Base-by-base conservation (phyloP, 2,329 filamentous ascomycete genomes). In the Calonectria naviculata region DNA sequence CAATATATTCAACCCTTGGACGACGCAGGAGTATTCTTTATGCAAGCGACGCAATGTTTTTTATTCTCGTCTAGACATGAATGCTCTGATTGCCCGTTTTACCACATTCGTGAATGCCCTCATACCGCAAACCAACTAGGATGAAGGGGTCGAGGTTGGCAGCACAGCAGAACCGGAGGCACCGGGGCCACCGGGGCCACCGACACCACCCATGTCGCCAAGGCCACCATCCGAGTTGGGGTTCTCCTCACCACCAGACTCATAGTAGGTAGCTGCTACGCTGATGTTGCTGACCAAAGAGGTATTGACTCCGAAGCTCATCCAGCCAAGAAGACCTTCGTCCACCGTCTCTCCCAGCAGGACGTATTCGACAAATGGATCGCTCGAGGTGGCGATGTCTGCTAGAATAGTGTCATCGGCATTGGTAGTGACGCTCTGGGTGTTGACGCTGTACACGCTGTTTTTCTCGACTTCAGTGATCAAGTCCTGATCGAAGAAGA, bases 401-500 rank as follows among this genome's bases (percentile, higher is more conserved):
- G 31, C 12, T 19, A 68, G 19, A 28, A 68, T 64, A 19, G 10
- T 8, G 77, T 91, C 89, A 0, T 87, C 81, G 17, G 81, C 80
- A 77, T 91, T 91, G 60, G 78, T 80, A 13, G 85, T 89, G 26
- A 86, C 42, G 0, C 73, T 69, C 74, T 85, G 83, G 2, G 79
- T 83, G 78, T 87, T 87, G 62, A 77, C 78, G 19, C 70, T 78
- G 79, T 87, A 87, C 1, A 89, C 88, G 2, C 78, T 71, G 0
- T 80, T 81, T 34, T 77, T 78, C 67, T 89, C 86, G 58, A 90
- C 87, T n/a, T 81, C 73, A 19, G 78, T 71, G 69, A 89, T 85
- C 36, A 91, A 85, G 73, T 84, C 83, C 75, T 90, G 87, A 78
- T 90, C 88, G 76, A 90, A 88, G 83, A 89, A 91, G 70, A 90